These are phyloP conservation scores for Trichoderma sp. DNA, from an alignment of 2,329 filamentous ascomycete species.

Conservation along the genomic window DNA sequence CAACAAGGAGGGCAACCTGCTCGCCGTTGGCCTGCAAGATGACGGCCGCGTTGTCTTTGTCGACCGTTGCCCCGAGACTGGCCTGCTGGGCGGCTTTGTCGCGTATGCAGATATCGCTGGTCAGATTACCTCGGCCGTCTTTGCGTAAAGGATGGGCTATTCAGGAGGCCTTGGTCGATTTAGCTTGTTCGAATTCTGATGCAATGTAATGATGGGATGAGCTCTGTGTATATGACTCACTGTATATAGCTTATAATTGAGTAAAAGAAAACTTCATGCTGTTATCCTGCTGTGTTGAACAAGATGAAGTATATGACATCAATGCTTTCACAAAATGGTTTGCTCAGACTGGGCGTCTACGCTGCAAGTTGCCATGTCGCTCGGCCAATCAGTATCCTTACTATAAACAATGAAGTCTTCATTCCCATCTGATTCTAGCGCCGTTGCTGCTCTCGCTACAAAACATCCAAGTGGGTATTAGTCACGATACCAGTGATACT, in stretches of 20 bases:
- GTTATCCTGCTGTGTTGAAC: neutral
- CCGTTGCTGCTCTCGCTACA: neutral
- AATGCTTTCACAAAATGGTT: neutral
- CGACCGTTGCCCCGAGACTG: conserved; percentile 56
- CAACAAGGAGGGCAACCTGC: conserved; percentile 59
- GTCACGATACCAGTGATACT: neutral
- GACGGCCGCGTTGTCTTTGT: conserved; percentile 61
- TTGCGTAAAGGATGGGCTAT: conserved; percentile 29
- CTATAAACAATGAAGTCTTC: neutral
- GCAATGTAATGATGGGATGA: neutral
- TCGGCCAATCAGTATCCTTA: neutral
- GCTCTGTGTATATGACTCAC: conserved; percentile 1
- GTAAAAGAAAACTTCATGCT: neutral
- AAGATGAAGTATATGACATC: neutral
- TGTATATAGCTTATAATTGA: neutral
- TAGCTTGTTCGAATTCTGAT: neutral
- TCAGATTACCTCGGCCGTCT: conserved; percentile 46
- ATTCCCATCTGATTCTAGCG: neutral
- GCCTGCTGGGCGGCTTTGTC: conserved; percentile 50
- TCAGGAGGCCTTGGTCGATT: conserved; percentile 29
- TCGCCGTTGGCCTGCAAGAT: conserved; percentile 65
- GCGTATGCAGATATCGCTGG: conserved; percentile 43
- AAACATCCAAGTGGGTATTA: neutral
- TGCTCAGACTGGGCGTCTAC: neutral
- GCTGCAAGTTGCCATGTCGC: neutral